Base-by-base conservation (phyloP, 2,329 filamentous ascomycete genomes). In the Dactylonectria estremocensis region DNA sequence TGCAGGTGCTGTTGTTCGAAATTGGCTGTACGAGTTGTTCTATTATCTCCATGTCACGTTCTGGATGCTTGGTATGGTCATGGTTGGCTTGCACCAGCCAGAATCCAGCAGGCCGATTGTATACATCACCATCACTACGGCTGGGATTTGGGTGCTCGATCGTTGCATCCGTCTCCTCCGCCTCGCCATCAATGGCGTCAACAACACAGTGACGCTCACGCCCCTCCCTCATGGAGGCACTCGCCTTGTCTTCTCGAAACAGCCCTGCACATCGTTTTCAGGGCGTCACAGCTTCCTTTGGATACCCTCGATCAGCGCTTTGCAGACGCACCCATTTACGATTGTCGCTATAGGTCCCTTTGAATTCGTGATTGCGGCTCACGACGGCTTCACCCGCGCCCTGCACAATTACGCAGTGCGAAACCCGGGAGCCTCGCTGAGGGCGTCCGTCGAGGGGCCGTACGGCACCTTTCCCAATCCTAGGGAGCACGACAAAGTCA, bases 221-320 rank as follows among this genome's bases (percentile, higher is more conserved):
- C 85, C 88, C 5, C 83, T 91, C 3, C 80, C 87, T 7, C 79
- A 86, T 61, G 85, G 87, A 4, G 88, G 84, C 55, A 89, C 87
- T 18, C 85, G 87, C 43, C 83, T 90, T n/a, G 81, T 84, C 0
- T 78, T 91, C 35, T 79, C 82, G 56, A 87, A 88, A 76, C 82
- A 84, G 3, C 84, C 85, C 1, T 67, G 82, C 0, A 77, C 80
- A 2, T 85, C 85, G 1, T 77, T 80, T 2, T 84, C 89, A 0
- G 90, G 89, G 2, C 87, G 88, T 68, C 90, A 92, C 74, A 89
- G 88, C 71, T 91, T 90, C 73, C 77, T 92, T 33, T 92, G 89
- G 88, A 85, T 92, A 7, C 90, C 90, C 0, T 80, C 80, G 5
- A 83, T 92, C 54, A 85, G 89, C 10, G 71, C 81, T 2, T 80